Percentiles rank a stretch among this genome's conserved stretches.
phyloP scores from a whole-genome alignment of 495 filamentous ascomycete genomes.

The Aspergillus coremiiformis region DNA sequence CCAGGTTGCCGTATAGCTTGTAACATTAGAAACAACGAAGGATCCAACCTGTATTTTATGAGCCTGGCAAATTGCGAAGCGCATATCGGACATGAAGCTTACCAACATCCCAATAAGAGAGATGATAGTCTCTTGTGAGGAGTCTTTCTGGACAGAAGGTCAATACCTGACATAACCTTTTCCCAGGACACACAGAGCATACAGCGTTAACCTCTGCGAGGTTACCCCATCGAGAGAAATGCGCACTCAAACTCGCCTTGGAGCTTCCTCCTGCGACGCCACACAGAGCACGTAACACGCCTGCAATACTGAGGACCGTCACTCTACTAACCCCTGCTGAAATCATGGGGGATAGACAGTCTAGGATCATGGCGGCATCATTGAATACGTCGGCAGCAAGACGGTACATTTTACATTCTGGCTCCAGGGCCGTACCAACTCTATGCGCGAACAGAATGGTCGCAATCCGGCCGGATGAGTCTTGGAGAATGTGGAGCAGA shows the following conservation, averaged over 20 bases:
- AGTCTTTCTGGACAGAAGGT: conserved; percentile 60
- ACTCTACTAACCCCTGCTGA: conserved; percentile 58
- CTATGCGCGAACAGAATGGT: conserved; percentile 88
- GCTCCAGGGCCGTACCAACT: conserved; percentile 79
- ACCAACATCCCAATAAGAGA: conserved; percentile 85
- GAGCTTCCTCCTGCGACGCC: conserved; percentile 83
- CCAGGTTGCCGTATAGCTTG: conserved; percentile 67
- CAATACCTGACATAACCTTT: neutral
- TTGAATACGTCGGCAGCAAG: conserved; percentile 90
- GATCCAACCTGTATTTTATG: conserved; percentile 55
- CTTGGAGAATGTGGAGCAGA: conserved; percentile 79
- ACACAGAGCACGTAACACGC: conserved; percentile 73
- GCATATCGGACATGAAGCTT: conserved; percentile 19
- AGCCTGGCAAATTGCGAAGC: neutral
- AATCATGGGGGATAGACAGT: conserved; percentile 76
- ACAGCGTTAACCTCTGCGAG: conserved; percentile 88
- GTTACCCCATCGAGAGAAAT: conserved; percentile 87
- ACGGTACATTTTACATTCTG: conserved; percentile 91
- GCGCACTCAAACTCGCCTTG: conserved; percentile 84
- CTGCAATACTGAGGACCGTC: conserved; percentile 62
- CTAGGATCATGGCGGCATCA: conserved; percentile 81
- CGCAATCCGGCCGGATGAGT: conserved; percentile 73
- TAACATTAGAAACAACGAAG: conserved; percentile 68
- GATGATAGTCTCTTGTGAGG: conserved; percentile 92
- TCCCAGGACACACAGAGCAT: conserved; percentile 18